Evolutionary conservation across 2,329 filamentous ascomycete genomes (phyloP).

Genomic region (Mycosphaerelloides madeirae): DNA sequence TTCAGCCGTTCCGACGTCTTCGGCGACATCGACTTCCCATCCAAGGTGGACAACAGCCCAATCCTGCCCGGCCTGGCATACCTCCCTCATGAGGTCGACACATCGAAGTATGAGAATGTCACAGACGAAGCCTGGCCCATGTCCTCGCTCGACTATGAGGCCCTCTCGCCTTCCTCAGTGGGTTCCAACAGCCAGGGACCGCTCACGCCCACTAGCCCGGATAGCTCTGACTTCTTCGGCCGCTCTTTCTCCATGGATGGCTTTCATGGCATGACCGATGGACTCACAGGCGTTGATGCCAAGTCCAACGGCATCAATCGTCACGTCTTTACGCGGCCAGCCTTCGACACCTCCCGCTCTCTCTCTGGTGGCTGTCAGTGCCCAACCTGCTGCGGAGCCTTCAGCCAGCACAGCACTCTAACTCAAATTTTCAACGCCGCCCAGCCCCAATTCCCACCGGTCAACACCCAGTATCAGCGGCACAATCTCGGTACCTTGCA

Average conservation of each 20-base stretch:
- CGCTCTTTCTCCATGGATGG: too few relatives aligned
- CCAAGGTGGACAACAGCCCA: slow-evolving; percentile 10
- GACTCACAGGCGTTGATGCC: too few relatives aligned
- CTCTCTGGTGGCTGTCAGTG: too few relatives aligned
- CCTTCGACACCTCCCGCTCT: too few relatives aligned
- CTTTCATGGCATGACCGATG: too few relatives aligned
- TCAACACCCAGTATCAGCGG: too few relatives aligned
- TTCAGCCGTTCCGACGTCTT: too few relatives aligned
- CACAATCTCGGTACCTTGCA: too few relatives aligned
- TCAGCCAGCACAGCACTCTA: neutral
- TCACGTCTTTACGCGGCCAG: too few relatives aligned
- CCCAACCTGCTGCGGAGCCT: too few relatives aligned
- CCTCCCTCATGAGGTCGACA: slow-evolving; percentile 13
- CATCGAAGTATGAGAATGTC: slow-evolving; percentile 17
- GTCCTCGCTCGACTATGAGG: slow-evolving; percentile 16
- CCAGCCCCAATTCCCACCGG: neutral
- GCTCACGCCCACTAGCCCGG: slow-evolving; percentile 15
- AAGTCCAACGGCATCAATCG: too few relatives aligned
- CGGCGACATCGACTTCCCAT: neutral
- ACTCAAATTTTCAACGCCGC: neutral
- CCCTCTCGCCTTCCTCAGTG: slow-evolving; percentile 18
- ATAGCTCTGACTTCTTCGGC: neutral
- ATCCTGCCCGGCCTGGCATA: neutral
- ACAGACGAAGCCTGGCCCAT: slow-evolving; percentile 15
- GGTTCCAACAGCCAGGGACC: slow-evolving; percentile 15